These are phyloP conservation scores for Gracilaria caudata DNA, from an alignment of 23 red algal genomes.

Conservation along the genomic window DNA sequence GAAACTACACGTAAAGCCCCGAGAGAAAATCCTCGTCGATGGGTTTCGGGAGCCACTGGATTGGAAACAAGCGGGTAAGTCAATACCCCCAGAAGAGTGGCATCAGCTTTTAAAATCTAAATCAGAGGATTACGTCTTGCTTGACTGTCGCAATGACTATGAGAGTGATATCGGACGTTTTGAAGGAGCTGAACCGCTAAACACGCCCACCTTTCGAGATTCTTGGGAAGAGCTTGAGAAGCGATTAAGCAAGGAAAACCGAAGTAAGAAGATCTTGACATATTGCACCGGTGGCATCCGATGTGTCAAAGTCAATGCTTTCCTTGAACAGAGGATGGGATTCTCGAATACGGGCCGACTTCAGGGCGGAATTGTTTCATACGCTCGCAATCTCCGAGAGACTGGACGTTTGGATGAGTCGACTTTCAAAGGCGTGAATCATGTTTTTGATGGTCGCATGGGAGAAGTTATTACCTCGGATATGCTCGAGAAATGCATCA, in stretches of 20 bases:
- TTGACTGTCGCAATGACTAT: conserved; percentile 92
- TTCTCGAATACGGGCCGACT: conserved; percentile 81
- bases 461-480: conserved; percentile 80
- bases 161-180: conserved; percentile 86
- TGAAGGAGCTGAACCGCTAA: conserved; percentile 63
- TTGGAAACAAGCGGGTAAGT: conserved; percentile 57
- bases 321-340: conserved; percentile 80
- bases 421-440: conserved; percentile 80
- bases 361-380: conserved; percentile 89
- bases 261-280: conserved; percentile 72
- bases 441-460: conserved; percentile 90
- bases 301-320: conserved; percentile 92
- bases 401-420: conserved; percentile 48
- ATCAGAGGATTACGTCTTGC: conserved; percentile 43
- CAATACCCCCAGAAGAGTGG: conserved; percentile 77
- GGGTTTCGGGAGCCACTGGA: conserved; percentile 77
- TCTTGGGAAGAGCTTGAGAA: conserved; percentile 75
- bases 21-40: conserved; percentile 83
- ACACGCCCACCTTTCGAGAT: conserved; percentile 86
- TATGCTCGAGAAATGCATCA: conserved; percentile 70
- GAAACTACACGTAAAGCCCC: conserved; percentile 65
- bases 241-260: conserved; percentile 43
- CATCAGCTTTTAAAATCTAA: conserved; percentile 57
- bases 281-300: conserved; percentile 96
- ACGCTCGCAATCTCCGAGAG: conserved; percentile 67